A percentile compares a stretch with the other conserved stretches of the same genome.
Evolutionary conservation across 768 basidiomycete genomes (phyloP).

Genomic region (Pleurotus ostreatus): DNA sequence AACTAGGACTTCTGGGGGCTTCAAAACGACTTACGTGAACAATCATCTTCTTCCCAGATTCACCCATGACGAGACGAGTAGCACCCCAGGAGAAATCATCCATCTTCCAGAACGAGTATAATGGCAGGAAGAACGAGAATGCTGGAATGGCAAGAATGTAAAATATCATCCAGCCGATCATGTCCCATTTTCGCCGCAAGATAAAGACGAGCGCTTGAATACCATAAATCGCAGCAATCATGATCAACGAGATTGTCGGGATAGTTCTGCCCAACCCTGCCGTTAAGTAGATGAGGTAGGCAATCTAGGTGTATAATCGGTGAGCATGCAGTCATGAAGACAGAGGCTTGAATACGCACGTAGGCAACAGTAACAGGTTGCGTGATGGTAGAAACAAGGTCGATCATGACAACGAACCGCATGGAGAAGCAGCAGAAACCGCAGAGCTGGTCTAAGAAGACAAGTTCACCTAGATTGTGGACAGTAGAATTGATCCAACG

Average conservation of each 20-base stretch:
- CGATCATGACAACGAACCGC: constrained; percentile 97
- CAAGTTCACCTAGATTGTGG: constrained; percentile 91
- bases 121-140: constrained; percentile 89
- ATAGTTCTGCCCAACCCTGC: constrained; percentile 61
- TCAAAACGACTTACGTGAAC: constrained; percentile 66
- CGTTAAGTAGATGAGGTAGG: constrained; percentile 82
- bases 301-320: constrained; percentile 49
- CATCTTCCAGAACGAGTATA: constrained; percentile 98
- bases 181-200: constrained; percentile 93
- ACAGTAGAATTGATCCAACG: constrained; percentile 99
- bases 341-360: constrained; percentile 44
- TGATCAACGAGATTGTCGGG: constrained; percentile 79
- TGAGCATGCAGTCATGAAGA: constrained; percentile 11
- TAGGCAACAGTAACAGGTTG: constrained; percentile 88
- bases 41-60: constrained; percentile 92
- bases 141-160: constrained; percentile 93
- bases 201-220: constrained; percentile 90
- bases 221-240: constrained; percentile 95
- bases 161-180: constrained; percentile 97
- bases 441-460: constrained; percentile 88
- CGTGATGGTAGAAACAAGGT: constrained; percentile 82
- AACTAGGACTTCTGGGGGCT: not conserved
- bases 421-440: constrained; percentile 99
- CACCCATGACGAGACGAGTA: constrained; percentile 89
- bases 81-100: constrained; percentile 97